Percentiles rank a stretch among this genome's conserved stretches.
Evolutionary conservation across 2,329 filamentous ascomycete genomes (phyloP).

Genomic region (Paraphoma chrysanthemicola): DNA sequence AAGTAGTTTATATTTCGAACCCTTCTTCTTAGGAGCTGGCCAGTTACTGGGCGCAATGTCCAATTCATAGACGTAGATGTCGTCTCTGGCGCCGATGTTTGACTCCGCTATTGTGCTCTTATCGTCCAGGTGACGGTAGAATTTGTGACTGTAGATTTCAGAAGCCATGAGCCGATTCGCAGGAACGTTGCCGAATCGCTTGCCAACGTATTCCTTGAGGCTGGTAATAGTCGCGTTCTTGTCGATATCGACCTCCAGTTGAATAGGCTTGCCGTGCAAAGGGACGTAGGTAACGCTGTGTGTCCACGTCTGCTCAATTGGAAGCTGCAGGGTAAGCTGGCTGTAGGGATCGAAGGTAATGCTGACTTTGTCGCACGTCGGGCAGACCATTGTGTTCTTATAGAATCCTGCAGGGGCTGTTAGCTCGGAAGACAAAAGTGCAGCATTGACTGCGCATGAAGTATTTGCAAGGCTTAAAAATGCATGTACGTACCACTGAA

Average conservation of each 20-base stretch:
- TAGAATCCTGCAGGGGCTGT: slow-evolving; percentile 66
- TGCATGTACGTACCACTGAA: slow-evolving; percentile 71
- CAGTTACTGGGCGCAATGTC: slow-evolving; percentile 81
- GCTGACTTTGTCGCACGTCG: slow-evolving; percentile 90
- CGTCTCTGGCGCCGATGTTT: slow-evolving; percentile 66
- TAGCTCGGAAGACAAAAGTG: background rate
- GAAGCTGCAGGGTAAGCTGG: slow-evolving; percentile 88
- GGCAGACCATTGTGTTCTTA: slow-evolving; percentile 95
- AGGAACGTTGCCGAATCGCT: slow-evolving; percentile 60
- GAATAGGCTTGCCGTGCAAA: slow-evolving; percentile 72
- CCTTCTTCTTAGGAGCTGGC: slow-evolving; percentile 63
- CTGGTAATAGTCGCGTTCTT: slow-evolving; percentile 74
- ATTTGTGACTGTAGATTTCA: slow-evolving; percentile 82
- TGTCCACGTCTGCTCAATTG: slow-evolving; percentile 82
- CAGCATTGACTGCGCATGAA: too few relatives aligned
- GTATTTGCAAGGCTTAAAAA: too few relatives aligned
- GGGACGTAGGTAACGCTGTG: slow-evolving; percentile 80
- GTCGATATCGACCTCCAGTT: slow-evolving; percentile 79
- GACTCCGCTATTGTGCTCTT: slow-evolving; percentile 69
- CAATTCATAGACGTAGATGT: slow-evolving; percentile 77
- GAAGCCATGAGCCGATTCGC: slow-evolving; percentile 74
- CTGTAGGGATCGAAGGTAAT: slow-evolving; percentile 99
- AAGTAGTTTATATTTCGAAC: slow-evolving; percentile 55
- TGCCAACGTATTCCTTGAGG: slow-evolving; percentile 69
- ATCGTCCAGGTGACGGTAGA: slow-evolving; percentile 88